Evolutionary conservation across 306 rosid species (phyloP).

Genomic region (Acacia confusa): DNA sequence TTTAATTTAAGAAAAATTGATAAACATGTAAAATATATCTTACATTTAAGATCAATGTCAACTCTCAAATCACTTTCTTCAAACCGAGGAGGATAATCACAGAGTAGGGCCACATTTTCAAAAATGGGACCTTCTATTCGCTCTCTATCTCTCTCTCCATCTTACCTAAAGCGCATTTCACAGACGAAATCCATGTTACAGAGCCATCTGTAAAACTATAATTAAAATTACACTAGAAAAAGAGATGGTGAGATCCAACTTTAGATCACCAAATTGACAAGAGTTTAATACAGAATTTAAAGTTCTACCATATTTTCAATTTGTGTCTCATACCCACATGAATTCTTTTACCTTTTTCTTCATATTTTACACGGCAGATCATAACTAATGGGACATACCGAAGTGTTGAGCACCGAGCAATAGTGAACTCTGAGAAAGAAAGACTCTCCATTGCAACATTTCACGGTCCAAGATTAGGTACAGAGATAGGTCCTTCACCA

Average conservation of each 20-base stretch:
- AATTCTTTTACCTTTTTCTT: not conserved
- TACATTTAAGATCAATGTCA: too few species aligned
- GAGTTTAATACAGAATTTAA: not conserved
- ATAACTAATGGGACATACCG: conserved; percentile 37
- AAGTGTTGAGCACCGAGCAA: conserved; percentile 46
- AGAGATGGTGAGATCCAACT: too few species aligned
- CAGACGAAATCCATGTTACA: too few species aligned
- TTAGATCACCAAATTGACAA: too few species aligned
- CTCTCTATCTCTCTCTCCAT: not conserved
- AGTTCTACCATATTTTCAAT: not conserved
- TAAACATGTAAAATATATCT: too few species aligned
- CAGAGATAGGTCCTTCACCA: conserved; percentile 41
- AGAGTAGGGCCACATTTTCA: not conserved
- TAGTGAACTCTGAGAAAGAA: conserved; percentile 34
- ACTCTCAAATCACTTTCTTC: too few species aligned
- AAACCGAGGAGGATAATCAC: conserved; percentile 22
- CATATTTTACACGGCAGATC: conserved; percentile 31
- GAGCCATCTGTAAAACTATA: too few species aligned
- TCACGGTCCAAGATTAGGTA: conserved; percentile 14
- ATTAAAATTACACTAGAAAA: too few species aligned
- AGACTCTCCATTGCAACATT: conserved; percentile 52
- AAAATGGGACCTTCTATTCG: not conserved
- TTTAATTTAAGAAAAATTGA: too few species aligned
- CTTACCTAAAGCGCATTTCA: too few species aligned
- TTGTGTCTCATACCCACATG: not conserved